Conservation (phyloP, 2,329 filamentous ascomycete species). For the Purpureocillium lavendulum region DNA sequence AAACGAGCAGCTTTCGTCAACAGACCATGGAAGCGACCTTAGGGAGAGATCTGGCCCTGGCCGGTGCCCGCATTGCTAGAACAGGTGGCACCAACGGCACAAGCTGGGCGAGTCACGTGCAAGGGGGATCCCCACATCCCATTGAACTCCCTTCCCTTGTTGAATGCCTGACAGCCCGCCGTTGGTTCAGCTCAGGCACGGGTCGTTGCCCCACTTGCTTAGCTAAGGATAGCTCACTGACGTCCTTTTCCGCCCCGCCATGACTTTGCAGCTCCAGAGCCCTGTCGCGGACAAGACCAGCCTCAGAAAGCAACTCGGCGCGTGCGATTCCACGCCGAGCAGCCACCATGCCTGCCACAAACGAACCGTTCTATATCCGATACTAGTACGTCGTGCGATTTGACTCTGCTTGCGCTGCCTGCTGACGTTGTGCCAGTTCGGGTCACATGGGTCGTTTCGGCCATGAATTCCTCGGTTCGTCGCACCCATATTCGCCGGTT, state of each 20-base stretch:
- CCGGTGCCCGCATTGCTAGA: background rate
- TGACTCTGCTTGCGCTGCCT: background rate
- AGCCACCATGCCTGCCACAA: constrained; percentile 50
- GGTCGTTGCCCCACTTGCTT: background rate
- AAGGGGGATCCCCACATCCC: background rate
- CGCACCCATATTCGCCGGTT: constrained; percentile 1
- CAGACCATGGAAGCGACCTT: background rate
- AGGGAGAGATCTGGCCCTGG: constrained; percentile 1
- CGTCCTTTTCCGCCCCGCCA: no score
- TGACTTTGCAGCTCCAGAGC: background rate
- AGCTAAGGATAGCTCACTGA: background rate
- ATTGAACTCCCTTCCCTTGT: no score
- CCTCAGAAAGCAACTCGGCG: no score
- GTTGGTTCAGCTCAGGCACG: no score
- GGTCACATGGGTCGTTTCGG: constrained; percentile 96
- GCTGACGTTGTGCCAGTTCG: constrained; percentile 51
- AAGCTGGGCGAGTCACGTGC: background rate
- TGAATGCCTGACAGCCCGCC: no score
- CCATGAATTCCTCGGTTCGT: constrained; percentile 86
- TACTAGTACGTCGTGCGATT: constrained; percentile 71
- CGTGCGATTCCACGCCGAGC: no score
- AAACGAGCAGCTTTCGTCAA: no score
- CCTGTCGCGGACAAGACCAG: background rate
- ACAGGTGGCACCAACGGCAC: constrained; percentile 6
- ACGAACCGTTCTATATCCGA: constrained; percentile 86